A percentile compares a stretch with the other conserved stretches of the same genome.
These are phyloP conservation scores for Loxodes magnus DNA, from an alignment of 73 alveolate species.

Conservation along the genomic window DNA sequence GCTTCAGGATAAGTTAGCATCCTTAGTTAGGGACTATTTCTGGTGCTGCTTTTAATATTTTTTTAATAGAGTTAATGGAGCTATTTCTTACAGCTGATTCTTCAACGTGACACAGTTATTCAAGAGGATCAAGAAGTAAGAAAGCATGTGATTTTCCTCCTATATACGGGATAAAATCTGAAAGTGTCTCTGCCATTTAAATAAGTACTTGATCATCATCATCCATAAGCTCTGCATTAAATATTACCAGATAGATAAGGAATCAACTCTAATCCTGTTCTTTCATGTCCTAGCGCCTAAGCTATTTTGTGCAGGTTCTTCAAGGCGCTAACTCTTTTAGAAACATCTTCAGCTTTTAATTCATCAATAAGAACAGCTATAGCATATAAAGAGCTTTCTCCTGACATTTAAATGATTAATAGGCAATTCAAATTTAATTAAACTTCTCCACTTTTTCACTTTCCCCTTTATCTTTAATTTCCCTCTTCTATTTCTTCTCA, in stretches of 20 bases:
- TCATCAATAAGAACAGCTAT: conserved; percentile 69
- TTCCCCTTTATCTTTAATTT: no score
- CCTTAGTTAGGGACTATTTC: no score
- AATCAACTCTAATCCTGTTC: conserved; percentile 85
- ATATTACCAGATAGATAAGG: conserved; percentile 90
- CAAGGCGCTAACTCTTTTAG: conserved; percentile 65
- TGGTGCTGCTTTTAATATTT: no score
- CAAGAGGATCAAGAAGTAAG: conserved; percentile 53
- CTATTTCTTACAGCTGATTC: conserved; percentile 70
- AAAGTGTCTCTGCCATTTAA: conserved; percentile 71
- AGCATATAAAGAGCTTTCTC: no score
- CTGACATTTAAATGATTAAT: no score
- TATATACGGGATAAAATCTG: conserved; percentile 70
- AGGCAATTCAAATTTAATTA: no score
- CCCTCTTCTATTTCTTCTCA: no score
- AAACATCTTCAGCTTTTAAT: conserved; percentile 55
- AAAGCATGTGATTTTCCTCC: conserved; percentile 71
- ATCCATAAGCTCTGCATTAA: conserved; percentile 82
- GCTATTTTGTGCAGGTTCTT: conserved; percentile 64
- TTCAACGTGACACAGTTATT: conserved; percentile 61
- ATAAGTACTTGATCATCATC: conserved; percentile 95
- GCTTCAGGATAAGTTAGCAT: conserved; percentile 42
- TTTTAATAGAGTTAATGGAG: conserved; percentile 12
- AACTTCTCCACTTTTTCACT: no score
- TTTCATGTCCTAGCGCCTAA: conserved; percentile 82